Evolutionary conservation across 2,329 filamentous ascomycete species (phyloP).

Genomic region (Niveomyces coronatus): DNA sequence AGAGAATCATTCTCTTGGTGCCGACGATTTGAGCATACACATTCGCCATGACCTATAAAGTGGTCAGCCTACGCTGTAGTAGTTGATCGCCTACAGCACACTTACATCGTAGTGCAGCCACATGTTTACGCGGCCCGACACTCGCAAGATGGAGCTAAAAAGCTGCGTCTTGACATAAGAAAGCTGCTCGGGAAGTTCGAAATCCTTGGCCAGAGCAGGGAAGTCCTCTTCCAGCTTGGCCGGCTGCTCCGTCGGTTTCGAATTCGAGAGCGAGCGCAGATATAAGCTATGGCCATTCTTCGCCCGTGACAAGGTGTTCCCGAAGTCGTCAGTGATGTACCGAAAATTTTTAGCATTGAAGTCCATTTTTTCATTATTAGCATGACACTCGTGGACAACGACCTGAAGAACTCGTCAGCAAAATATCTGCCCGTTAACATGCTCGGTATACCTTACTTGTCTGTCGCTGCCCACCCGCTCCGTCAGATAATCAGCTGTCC

Average conservation of each 20-base stretch:
- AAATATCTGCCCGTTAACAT: background rate
- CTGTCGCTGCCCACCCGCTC: constrained; percentile 49
- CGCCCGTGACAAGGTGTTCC: constrained; percentile 52
- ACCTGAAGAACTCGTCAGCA: constrained; percentile 35
- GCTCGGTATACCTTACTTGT: constrained; percentile 35
- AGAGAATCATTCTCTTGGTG: constrained; percentile 63
- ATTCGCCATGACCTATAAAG: constrained; percentile 67
- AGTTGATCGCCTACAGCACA: constrained; percentile 5
- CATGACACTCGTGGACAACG: constrained; percentile 59
- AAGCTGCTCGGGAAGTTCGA: constrained; percentile 55
- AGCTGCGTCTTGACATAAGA: constrained; percentile 46
- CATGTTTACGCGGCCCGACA: constrained; percentile 73
- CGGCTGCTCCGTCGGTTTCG: constrained; percentile 57
- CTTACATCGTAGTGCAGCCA: constrained; percentile 82
- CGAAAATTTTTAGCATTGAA: constrained; percentile 76
- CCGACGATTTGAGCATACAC: constrained; percentile 72
- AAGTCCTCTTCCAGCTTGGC: constrained; percentile 66
- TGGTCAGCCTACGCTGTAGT: constrained; percentile 6
- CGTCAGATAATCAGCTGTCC: constrained; percentile 60
- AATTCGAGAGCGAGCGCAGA: constrained; percentile 63
- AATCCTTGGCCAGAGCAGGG: constrained; percentile 57
- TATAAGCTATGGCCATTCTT: constrained; percentile 55
- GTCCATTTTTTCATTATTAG: constrained; percentile 53
- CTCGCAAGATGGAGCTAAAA: constrained; percentile 70
- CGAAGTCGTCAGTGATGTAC: constrained; percentile 60